Base-by-base conservation (phyloP, 352 stramenopile genomes). In the Globisporangium carolinianum region DNA sequence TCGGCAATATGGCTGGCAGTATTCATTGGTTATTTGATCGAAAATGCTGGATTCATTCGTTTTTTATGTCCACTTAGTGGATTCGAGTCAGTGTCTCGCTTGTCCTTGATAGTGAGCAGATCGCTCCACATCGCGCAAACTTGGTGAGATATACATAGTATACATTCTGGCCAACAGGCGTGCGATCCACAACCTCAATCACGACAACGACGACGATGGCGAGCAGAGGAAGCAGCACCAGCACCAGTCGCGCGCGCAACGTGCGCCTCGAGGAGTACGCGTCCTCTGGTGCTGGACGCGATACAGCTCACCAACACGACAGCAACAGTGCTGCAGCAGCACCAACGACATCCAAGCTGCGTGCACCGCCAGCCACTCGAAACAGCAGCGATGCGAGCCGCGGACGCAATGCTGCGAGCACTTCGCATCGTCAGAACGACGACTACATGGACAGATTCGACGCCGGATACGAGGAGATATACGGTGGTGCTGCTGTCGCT, bases 361-460 rank as follows among this genome's bases (percentile, higher is more conserved):
- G 46, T n/a, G 14, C 4, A 4, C 9, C 14, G 14, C 15, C 45
- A 46, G 4, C 48, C 55, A 55, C 32, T 32, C 39, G 18, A 45
- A 56, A 24, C 24, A 35, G n/a, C 17, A 55, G 49, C 43, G 15
- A 47, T 4, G 37, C 45, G 45, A 49, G 15, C n/a, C 45, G 42
- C 42, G n/a, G 47, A 45, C 11, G 38, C 54, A 14, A 63, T 75
- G 38, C 61, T 1, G 76, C 81, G 9, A 70, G 63, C 48, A 51
- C 60, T 32, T 84, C 75, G 6, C 83, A 94, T 59, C 66, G 64
- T n/a, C 63, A 82, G 47, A 85, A 91, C 38, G 81, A 95, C 51
- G 60, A 56, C 46, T 95, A 93, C 66, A 77, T 91, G 66, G 71
- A 83, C 12, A 68, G 61, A 0, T 91, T 93, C 35, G 77, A 91